Base-by-base conservation (phyloP, 2,329 filamentous ascomycete genomes). In the Alternaria sp. region DNA sequence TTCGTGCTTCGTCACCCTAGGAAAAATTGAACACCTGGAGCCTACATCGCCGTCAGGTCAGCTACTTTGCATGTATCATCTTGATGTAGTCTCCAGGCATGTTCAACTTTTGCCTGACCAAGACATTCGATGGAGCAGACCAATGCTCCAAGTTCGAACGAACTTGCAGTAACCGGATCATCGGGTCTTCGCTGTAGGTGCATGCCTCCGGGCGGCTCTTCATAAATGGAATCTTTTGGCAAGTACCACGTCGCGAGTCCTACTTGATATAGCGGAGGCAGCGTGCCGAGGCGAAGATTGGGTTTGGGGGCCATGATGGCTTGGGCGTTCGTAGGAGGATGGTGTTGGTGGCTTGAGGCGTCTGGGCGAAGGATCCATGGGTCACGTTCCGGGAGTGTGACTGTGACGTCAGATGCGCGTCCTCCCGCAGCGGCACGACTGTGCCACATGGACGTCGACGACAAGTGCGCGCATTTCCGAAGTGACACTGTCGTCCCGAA, bases 211-310 rank as follows among this genome's bases (percentile, higher is more conserved):
- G 21, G 15, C 28, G 14, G 23, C 49, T 56, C n/a, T 47, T 53
- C 53, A 28, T 37, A 14, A 10, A 49, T 21, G 33, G 23, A 23
- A 23, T 28, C 44, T 23, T 60, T 67, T 20, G 67, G 46, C 30
- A 66, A 56, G 20, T 68, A 72, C 67, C 68, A 68, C 6, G 56
- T 59, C 2, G 61, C 61, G 23, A 71, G 69, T 2, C 66, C 66
- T 5, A 62, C 62, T 65, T 66, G 3, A 63, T 71, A 53, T 67
- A 68, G 26, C 56, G 64, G 25, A 71, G 50, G 50, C 6, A 72
- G 65, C 3, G 56, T 63, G 14, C 53, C 30, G 12, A 67, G 23
- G 15, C 53, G 60, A 9, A 55, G 10, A 6, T 61, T 68, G 6
- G 61, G 18, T 11, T 47, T 56, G 26, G 60, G 30, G 7, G 63